phyloP scores from a whole-genome alignment of 2,329 filamentous ascomycete species.

The Ophiognomonia clavigignenti-juglandacearum region DNA sequence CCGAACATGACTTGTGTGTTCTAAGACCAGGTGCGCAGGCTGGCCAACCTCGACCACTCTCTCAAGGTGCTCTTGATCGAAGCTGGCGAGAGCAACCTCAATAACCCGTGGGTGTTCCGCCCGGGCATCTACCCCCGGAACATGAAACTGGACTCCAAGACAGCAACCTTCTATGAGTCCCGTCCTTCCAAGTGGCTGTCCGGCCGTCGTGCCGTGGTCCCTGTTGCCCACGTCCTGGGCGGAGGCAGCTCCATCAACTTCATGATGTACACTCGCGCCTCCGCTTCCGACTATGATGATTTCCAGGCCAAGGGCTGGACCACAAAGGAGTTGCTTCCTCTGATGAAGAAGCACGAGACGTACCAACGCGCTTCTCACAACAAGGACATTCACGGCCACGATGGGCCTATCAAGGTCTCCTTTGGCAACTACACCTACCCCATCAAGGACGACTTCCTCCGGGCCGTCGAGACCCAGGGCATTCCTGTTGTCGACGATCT shows the following conservation, averaged over 20 bases:
- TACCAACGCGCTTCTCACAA: slow-evolving; percentile 65
- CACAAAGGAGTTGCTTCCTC: slow-evolving; percentile 67
- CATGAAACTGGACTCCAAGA: slow-evolving; percentile 76
- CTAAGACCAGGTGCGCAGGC: slow-evolving; percentile 30
- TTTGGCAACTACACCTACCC: slow-evolving; percentile 79
- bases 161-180: slow-evolving; percentile 76
- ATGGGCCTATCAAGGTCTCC: slow-evolving; percentile 77
- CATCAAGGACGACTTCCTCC: slow-evolving; percentile 75
- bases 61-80: slow-evolving; percentile 65
- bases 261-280: slow-evolving; percentile 73
- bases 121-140: slow-evolving; percentile 74
- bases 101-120: slow-evolving; percentile 74
- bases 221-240: slow-evolving; percentile 66
- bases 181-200: slow-evolving; percentile 67
- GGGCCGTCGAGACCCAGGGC: slow-evolving; percentile 66
- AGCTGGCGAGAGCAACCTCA: slow-evolving; percentile 67
- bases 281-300: slow-evolving; percentile 70
- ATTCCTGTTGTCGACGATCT: slow-evolving; percentile 73
- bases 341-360: slow-evolving; percentile 79
- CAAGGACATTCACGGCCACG: slow-evolving; percentile 67
- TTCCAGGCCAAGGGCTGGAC: slow-evolving; percentile 78
- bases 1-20: not conserved
- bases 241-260: slow-evolving; percentile 75
- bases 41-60: slow-evolving; percentile 75
- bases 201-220: slow-evolving; percentile 69